Base-by-base conservation (phyloP, 2,329 filamentous ascomycete genomes). In the Rutstroemia sp. region DNA sequence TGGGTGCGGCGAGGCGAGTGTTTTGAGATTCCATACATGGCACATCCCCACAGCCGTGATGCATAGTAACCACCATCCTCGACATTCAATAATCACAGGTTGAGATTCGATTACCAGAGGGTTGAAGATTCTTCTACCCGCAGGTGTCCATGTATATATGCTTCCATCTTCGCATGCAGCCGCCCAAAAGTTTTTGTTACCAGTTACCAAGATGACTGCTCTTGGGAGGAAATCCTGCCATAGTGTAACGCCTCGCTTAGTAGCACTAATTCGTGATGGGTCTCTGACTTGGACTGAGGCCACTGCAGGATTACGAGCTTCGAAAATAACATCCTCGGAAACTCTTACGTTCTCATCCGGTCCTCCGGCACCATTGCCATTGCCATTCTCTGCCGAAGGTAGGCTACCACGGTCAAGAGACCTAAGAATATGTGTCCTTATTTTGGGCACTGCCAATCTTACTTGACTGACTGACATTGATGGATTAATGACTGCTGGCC, bases 211-310 rank as follows among this genome's bases (percentile, higher is more conserved):
- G n/a, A 99, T 81, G 23, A 96, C 88, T 5, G 90, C 84, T 58
- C 87, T 82, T 0, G 92, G 92, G 14, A 99, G 75, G 66, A 90
- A 99, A 68, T 99, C 95, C 67, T 96, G 90, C 94, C 95, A 99
- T 3, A 97, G 72, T 1, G 87, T 77, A 56, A 86, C 83, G 4
- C 90, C 90, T 54, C 90, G 83, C 68, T 90, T 92, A 2, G 85
- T 88, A 41, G 94, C 85, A 5, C 84, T 88, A 44, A 99, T 83
- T 37, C 90, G 85, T 4, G 90, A 88, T 1, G 94, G 94, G 58
- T 97, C 92, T 59, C 87, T 82, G 45, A 76, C 86, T 75, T 75
- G 86, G 68, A 37, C 72, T 21, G 47, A 30, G 47, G 80, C 80
- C 19, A 78, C 77, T 12, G 77, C 76, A 9, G 92, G 88, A 67